Evolutionary conservation across 306 rosid genomes (phyloP).

Genomic region (Casuarina equisetifolia): DNA sequence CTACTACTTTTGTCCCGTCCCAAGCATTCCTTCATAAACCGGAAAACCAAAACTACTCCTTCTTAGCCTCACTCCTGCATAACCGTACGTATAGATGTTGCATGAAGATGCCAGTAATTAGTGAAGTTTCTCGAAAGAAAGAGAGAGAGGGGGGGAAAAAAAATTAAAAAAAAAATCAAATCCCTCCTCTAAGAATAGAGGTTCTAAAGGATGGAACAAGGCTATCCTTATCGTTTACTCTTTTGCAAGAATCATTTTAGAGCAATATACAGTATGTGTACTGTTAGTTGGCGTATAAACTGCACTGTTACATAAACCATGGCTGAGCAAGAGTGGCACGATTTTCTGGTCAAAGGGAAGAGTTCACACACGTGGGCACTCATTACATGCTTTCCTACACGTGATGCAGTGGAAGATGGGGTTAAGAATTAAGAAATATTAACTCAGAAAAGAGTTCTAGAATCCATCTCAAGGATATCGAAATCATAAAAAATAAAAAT

Average conservation of each 20-base stretch:
- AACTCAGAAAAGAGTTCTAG: too few species aligned
- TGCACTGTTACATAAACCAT: slow-evolving; percentile 8
- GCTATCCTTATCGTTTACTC: too few species aligned
- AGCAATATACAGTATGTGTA: too few species aligned
- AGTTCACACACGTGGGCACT: background rate
- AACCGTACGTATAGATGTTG: background rate
- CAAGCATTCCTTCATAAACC: slow-evolving; percentile 41
- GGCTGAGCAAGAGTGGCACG: background rate
- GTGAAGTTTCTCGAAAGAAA: too few species aligned
- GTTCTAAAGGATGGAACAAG: too few species aligned
- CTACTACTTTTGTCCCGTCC: slow-evolving; percentile 28
- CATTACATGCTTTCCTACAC: background rate
- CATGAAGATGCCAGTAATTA: too few species aligned
- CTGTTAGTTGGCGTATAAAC: background rate
- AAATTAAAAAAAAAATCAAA: too few species aligned
- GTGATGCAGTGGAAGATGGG: background rate
- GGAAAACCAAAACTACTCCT: slow-evolving; percentile 19
- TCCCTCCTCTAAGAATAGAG: too few species aligned
- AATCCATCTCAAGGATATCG: too few species aligned
- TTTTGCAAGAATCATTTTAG: too few species aligned
- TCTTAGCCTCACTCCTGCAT: slow-evolving; percentile 7
- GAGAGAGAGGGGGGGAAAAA: background rate
- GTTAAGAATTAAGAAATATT: too few species aligned
- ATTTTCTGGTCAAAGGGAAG: slow-evolving; percentile 3
- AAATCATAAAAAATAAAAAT: too few species aligned